Conservation (phyloP, 805 yeast genomes). For the Debaryomyces maramus region DNA sequence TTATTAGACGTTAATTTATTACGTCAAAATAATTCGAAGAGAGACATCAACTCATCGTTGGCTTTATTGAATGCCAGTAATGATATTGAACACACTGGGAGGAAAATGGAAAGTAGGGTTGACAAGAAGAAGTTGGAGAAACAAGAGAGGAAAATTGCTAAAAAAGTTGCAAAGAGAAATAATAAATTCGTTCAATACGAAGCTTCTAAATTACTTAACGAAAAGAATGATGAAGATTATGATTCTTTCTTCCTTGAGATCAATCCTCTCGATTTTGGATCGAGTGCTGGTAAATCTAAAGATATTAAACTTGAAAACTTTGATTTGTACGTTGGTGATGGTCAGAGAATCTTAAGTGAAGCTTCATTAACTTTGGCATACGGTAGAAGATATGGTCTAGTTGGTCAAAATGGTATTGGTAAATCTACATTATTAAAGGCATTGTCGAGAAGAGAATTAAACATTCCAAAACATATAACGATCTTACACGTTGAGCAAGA, state of each 20-base stretch:
- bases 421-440: constrained; percentile 93
- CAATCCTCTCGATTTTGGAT: constrained; percentile 88
- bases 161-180: constrained; percentile 89
- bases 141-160: constrained; percentile 96
- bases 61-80: constrained; percentile 74
- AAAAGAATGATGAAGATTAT: constrained; percentile 68
- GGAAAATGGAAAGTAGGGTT: constrained; percentile 89
- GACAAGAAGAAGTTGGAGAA: constrained; percentile 95
- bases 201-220: constrained; percentile 85
- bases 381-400: constrained; percentile 95
- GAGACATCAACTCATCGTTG: constrained; percentile 73
- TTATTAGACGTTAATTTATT: constrained; percentile 76
- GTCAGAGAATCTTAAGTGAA: constrained; percentile 87
- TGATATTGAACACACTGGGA: constrained; percentile 89
- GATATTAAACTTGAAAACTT: constrained; percentile 91
- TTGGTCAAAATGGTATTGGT: constrained; percentile 99
- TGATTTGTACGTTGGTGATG: constrained; percentile 94
- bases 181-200: constrained; percentile 85
- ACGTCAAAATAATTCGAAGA: constrained; percentile 53
- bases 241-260: constrained; percentile 94
- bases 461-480: constrained; percentile 93
- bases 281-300: constrained; percentile 89
- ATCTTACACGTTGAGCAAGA: constrained; percentile 98
- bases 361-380: constrained; percentile 82
- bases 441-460: constrained; percentile 86